These are phyloP conservation scores for Prunus davidiana DNA, from an alignment of 306 rosid species.

Conservation along the genomic window DNA sequence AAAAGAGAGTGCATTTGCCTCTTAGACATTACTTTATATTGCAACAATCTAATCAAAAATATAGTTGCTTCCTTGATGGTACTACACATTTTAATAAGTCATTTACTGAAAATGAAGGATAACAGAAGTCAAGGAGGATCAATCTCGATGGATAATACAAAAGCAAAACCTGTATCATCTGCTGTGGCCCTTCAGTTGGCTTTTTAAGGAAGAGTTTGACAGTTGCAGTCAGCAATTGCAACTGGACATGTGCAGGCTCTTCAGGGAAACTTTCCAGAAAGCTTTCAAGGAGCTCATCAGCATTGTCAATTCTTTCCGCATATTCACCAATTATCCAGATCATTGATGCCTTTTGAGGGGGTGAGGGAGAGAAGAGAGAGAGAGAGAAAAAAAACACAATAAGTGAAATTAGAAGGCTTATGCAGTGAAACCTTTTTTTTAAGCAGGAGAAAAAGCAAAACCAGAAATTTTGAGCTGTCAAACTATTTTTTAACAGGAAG, in stretches of 20 bases:
- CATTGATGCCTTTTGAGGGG: slow-evolving; percentile 73
- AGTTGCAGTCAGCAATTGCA: slow-evolving; percentile 95
- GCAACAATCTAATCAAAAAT: neutral
- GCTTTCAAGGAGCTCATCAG: slow-evolving; percentile 99
- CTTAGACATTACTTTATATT: neutral
- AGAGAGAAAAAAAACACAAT: neutral
- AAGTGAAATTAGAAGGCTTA: neutral
- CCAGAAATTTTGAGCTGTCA: neutral
- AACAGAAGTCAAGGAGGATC: slow-evolving; percentile 6
- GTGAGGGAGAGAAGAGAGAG: neutral
- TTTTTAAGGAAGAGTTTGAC: slow-evolving; percentile 98
- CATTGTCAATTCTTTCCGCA: slow-evolving; percentile 99
- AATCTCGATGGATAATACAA: neutral
- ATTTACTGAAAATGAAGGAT: neutral
- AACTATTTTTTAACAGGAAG: slow-evolving; percentile 12
- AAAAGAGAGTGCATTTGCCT: neutral
- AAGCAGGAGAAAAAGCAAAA: slow-evolving; percentile 5
- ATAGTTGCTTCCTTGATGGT: neutral
- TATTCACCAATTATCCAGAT: slow-evolving; percentile 99
- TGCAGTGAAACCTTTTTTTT: neutral
- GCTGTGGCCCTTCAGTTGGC: slow-evolving; percentile 99
- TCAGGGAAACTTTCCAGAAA: slow-evolving; percentile 90
- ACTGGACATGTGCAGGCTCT: slow-evolving; percentile 99
- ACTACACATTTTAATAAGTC: neutral
- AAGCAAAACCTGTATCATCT: slow-evolving; percentile 89